phyloP scores from a whole-genome alignment of 1,284 basidiomycete species.

The Moesziomyces globuligerus region DNA sequence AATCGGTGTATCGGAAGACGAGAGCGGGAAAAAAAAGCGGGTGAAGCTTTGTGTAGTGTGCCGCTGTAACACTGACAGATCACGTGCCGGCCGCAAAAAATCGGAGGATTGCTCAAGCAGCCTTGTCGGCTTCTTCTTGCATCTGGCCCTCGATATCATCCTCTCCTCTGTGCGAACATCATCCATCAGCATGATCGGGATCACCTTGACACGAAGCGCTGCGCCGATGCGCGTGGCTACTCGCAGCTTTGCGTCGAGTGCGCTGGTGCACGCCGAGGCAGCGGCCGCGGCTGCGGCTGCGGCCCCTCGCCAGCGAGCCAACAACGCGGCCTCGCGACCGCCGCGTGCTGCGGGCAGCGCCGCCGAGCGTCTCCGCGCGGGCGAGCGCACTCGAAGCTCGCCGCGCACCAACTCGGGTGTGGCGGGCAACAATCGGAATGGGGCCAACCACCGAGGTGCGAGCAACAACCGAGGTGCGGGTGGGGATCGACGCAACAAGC shows the following conservation, averaged over 20 bases:
- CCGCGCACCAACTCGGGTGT: neutral
- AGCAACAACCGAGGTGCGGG: slow-evolving; percentile 14
- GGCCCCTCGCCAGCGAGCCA: slow-evolving; percentile 19
- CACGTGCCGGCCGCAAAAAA: no score
- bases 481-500: slow-evolving; percentile 34
- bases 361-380: slow-evolving; percentile 22
- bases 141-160: no score
- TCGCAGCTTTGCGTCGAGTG: slow-evolving; percentile 19
- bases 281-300: slow-evolving; percentile 8
- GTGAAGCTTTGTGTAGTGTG: neutral
- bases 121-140: no score
- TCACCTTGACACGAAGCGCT: slow-evolving; percentile 1
- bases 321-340: slow-evolving; percentile 10
- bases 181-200: slow-evolving; percentile 3
- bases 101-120: neutral
- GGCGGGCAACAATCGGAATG: slow-evolving; percentile 14
- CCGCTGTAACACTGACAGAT: no score
- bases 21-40: no score
- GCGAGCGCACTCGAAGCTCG: slow-evolving; percentile 2
- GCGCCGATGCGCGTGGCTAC: slow-evolving; percentile 3
- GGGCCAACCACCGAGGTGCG: slow-evolving; percentile 12
- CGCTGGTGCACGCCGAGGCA: slow-evolving; percentile 9
- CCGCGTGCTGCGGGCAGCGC: slow-evolving; percentile 2
- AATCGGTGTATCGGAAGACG: no score
- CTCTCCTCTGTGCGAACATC: no score